Conservation (phyloP, 1,284 basidiomycete genomes). For the Apiotrichum laibachii region DNA sequence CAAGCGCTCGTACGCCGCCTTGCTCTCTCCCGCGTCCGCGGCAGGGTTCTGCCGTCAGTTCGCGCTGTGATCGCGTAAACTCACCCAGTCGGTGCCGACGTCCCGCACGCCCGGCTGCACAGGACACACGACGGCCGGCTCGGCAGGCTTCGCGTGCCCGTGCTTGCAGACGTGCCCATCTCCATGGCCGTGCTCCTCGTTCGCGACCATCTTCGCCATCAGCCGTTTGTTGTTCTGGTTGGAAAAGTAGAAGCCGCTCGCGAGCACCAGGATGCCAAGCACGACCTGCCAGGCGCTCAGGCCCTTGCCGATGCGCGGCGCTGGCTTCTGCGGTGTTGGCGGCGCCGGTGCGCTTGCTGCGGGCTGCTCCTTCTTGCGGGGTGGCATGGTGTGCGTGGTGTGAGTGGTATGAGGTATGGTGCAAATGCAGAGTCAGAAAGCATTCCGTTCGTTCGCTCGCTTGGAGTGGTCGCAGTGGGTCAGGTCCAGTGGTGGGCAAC, state of each 20-base stretch:
- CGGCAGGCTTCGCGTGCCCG: conserved; percentile 1
- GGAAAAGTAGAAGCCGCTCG: neutral
- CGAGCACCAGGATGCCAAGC: no score
- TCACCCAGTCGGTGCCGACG: conserved; percentile 9
- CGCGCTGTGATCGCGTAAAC: neutral
- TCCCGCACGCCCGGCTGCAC: conserved; percentile 10
- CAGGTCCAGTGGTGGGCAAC: no score
- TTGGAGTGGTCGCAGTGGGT: no score
- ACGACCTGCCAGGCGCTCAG: no score
- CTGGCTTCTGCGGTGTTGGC: no score
- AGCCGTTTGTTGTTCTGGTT: neutral
- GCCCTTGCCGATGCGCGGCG: no score
- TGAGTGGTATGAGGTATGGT: no score
- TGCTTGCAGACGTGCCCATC: neutral
- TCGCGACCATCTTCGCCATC: neutral
- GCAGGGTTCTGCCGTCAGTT: conserved; percentile 6
- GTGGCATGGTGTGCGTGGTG: no score
- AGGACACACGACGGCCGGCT: conserved; percentile 11
- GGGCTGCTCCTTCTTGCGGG: no score
- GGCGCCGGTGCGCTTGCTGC: no score
- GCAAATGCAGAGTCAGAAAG: no score
- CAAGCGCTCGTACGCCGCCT: conserved; percentile 15
- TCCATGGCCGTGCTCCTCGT: neutral
- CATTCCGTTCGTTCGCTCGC: no score
- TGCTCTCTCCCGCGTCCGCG: neutral